phyloP scores from a whole-genome alignment of 2,329 filamentous ascomycete genomes.

The Zasmidium cellare region DNA sequence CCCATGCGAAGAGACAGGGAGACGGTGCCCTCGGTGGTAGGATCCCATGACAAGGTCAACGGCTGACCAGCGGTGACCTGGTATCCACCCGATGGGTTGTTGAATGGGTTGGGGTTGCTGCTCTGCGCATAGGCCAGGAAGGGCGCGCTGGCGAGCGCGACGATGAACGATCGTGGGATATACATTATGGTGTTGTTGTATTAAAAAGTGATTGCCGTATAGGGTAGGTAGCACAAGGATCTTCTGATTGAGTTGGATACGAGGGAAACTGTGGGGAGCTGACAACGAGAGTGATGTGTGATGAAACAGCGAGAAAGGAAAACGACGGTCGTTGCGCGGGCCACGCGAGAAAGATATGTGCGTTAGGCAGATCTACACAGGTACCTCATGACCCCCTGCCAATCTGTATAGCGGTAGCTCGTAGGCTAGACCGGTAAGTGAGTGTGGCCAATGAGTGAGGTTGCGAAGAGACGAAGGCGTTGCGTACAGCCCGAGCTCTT shows the following conservation, averaged over 20 bases:
- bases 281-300: background rate
- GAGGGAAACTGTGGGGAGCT: background rate
- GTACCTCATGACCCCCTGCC: slow-evolving; percentile 12
- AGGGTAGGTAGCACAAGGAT: slow-evolving; percentile 5
- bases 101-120: slow-evolving; percentile 48
- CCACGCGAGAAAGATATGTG: slow-evolving; percentile 7
- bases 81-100: slow-evolving; percentile 44
- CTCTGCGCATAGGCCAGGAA: slow-evolving; percentile 40
- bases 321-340: background rate
- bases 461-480: background rate
- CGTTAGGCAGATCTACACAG: slow-evolving; percentile 6
- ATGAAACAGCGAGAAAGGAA: background rate
- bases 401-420: slow-evolving; percentile 8
- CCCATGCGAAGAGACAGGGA: slow-evolving; percentile 49
- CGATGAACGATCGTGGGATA: slow-evolving; percentile 42
- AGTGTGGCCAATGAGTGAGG: background rate
- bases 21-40: slow-evolving; percentile 52
- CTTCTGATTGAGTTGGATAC: slow-evolving; percentile 5
- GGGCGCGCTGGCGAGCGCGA: slow-evolving; percentile 48
- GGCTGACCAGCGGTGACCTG: slow-evolving; percentile 48
- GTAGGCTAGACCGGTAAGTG: background rate
- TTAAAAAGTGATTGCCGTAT: background rate
- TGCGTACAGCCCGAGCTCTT: background rate
- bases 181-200: slow-evolving; percentile 41
- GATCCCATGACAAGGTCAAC: slow-evolving; percentile 50